Conservation (phyloP, 805 yeast genomes). For the Ogataea paradorogensis region DNA sequence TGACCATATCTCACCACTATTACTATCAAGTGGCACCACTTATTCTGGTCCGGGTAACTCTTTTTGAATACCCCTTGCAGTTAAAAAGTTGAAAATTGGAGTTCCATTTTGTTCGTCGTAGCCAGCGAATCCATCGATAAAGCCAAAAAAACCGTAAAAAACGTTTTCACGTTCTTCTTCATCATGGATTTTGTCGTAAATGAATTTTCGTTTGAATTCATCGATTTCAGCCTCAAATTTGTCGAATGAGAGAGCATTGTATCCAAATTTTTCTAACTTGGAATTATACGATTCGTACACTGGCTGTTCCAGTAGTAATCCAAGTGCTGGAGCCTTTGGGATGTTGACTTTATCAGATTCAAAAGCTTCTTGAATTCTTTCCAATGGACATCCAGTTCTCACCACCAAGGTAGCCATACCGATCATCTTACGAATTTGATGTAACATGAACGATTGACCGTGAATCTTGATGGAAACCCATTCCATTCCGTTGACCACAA, state of each 20-base stretch:
- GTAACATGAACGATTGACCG: constrained; percentile 97
- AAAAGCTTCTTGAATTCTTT: constrained; percentile 76
- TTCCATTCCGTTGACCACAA: constrained; percentile 88
- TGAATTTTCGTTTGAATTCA: constrained; percentile 79
- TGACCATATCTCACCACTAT: not conserved
- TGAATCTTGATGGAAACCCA: constrained; percentile 96
- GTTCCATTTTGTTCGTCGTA: constrained; percentile 48
- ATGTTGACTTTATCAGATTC: constrained; percentile 73
- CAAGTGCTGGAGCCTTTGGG: constrained; percentile 97
- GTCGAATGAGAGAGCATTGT: constrained; percentile 67
- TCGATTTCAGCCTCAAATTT: constrained; percentile 69
- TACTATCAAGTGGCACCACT: constrained; percentile 4
- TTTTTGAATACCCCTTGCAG: constrained; percentile 42
- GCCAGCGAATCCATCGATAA: constrained; percentile 76
- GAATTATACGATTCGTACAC: constrained; percentile 84
- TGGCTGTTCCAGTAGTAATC: constrained; percentile 85
- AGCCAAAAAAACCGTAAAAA: constrained; percentile 86
- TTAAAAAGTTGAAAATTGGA: constrained; percentile 57
- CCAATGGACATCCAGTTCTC: constrained; percentile 79
- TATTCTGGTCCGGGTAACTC: constrained; percentile 7
- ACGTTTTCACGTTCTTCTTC: constrained; percentile 88
- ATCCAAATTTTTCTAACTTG: constrained; percentile 70
- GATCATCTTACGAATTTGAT: constrained; percentile 97
- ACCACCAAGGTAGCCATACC: constrained; percentile 88
- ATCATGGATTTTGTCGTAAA: constrained; percentile 87